Evolutionary conservation across 73 alveolate species (phyloP), one percentile per base, ranked within the genome.

Genomic region (Symbiodinium pilosum): DNA sequence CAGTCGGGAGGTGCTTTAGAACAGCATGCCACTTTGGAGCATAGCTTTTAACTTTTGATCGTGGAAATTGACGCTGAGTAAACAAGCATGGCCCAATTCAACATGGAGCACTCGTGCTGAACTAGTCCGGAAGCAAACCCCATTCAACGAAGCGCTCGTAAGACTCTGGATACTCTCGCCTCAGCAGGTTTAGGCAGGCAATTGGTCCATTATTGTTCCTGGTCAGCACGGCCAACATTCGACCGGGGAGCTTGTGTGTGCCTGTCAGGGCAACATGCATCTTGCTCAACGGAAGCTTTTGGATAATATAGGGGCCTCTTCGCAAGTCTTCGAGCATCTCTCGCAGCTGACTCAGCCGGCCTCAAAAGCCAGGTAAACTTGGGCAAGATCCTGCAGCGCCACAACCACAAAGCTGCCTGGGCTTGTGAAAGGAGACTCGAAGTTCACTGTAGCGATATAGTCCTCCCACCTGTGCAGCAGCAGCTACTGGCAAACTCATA

Each of bases 401-500:
- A n/a, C 77, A 59, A 59, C 30, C 30, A 36, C 20, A 30, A 41
- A 91, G 97, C 30, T 7, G 43, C 97, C 81, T 18, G 97, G 52
- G 5, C 42, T 69, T 69, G 81, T 16, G 43, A 93, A 93, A 21
- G 98, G 98, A 36, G 98, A 93, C 84, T 93, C 98, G 40, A 93
- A 93, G 75, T 93, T 93, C 93, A 93, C 71, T 1, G 92, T 77
- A 12, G 98, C 92, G 28, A 93, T 93, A 93, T 93, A 93, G 47
- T 93, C 98, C 56, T 43, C 93, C 98, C 98, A 93, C 98, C 92
- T 81, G 16, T n/a, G 59, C 14, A 14, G n/a, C n/a, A n/a, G n/a
- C n/a, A n/a, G n/a, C n/a, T n/a, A n/a, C n/a, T n/a, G n/a, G n/a
- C n/a, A n/a, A n/a, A n/a, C n/a, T n/a, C n/a, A n/a, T n/a, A n/a